Base-by-base conservation (phyloP, 192 early-diverging fungal genomes). In the Coemansia sp. region DNA sequence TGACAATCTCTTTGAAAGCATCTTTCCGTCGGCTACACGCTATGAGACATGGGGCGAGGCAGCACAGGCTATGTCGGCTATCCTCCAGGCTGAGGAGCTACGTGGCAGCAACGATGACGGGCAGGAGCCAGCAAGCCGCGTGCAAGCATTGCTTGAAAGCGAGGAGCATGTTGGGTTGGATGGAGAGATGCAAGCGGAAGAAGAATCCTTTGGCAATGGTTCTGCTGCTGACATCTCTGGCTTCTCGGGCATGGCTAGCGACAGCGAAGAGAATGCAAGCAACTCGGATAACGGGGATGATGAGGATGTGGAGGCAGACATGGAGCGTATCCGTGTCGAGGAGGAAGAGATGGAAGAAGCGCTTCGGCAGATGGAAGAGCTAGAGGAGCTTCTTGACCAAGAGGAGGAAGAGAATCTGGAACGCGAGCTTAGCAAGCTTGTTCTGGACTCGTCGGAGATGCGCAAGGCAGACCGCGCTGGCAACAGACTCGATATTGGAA, bases 321-420 rank as follows among this genome's bases (percentile, higher is more conserved):
- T 64, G 58, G 50, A 71, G 49, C 61, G 55, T 46, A 71, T 57
- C 5, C 74, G 84, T 48, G 67, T 59, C 14, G 84, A 87, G 10
- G 87, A 76, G 37, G 73, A 69, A 17, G 81, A 87, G 43, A 85
- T 67, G 46, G 71, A 79, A 1, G 89, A 84, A 43, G 87, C 84
- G 7, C 83, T 75, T 40, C 65, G 70, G 16, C 79, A 81, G 56
- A 66, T 65, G 70, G 81, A 87, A 43, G 92, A 86, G 5, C 86
- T 92, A 46, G 92, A 95, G 50, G 90, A 88, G 50, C 89, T 88
- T 57, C 74, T 87, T 13, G 84, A 87, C 3, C 85, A 88, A 55
- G 88, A 91, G 63, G 87, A 92, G 13, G 96, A 94, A 54, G 91
- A 94, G 20, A 86, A 90, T 43, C 94, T 98, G 86, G 95, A 98